phyloP scores from a whole-genome alignment of 768 basidiomycete species.

The Suillus cothurnatus region DNA sequence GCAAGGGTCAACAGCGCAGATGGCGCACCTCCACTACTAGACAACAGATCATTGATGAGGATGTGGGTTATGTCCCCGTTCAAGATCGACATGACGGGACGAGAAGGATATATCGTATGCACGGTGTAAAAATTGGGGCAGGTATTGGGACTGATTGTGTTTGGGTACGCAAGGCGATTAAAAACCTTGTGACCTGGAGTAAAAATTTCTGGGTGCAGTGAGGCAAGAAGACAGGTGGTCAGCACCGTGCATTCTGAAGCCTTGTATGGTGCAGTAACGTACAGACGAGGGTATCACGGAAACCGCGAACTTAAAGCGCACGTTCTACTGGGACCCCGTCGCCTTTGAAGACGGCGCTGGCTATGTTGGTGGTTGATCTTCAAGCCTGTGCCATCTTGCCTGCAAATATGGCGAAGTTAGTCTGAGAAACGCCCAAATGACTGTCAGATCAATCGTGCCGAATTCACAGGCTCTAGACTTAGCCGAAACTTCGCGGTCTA shows the following conservation, averaged over 20 bases:
- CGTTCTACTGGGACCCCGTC: background rate
- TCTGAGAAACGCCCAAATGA: conserved; percentile 10
- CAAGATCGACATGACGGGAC: conserved; percentile 28
- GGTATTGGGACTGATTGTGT: conserved; percentile 4
- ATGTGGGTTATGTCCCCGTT: conserved; percentile 38
- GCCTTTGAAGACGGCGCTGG: background rate
- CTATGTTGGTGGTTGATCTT: conserved; percentile 14
- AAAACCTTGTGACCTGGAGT: conserved; percentile 6
- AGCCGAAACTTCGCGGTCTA: conserved; percentile 18
- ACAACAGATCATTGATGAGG: conserved; percentile 30
- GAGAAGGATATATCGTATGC: conserved; percentile 3
- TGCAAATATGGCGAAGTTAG: conserved; percentile 19
- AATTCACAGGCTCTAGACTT: conserved; percentile 30
- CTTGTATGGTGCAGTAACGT: conserved; percentile 14
- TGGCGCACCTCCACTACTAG: conserved; percentile 4
- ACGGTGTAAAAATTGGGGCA: conserved; percentile 11
- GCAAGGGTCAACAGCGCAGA: conserved; percentile 28
- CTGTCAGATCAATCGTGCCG: conserved; percentile 16
- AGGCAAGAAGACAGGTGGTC: conserved; percentile 10
- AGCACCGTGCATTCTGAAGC: conserved; percentile 8
- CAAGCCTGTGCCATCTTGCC: conserved; percentile 11
- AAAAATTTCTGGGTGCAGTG: conserved; percentile 8
- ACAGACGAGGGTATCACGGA: conserved; percentile 16
- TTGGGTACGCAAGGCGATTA: conserved; percentile 4
- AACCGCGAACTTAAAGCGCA: conserved; percentile 9